phyloP scores from a whole-genome alignment of 306 rosid genomes.

The Urtica urens region DNA sequence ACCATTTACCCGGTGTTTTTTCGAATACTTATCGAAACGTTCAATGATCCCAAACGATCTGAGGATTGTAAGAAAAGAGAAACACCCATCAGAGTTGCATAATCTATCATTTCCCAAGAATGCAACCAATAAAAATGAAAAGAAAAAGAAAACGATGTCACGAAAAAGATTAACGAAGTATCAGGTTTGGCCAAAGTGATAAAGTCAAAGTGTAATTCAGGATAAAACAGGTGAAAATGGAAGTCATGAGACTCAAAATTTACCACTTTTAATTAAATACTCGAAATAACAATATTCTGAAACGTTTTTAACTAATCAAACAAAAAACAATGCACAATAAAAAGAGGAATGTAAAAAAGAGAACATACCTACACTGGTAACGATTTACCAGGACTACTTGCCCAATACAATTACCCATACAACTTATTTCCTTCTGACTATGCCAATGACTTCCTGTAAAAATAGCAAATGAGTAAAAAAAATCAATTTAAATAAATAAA shows the following conservation, averaged over 20 bases:
- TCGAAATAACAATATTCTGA: not conserved
- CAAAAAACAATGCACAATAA: not conserved
- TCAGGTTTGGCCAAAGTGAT: too few species aligned
- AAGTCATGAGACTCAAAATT: not conserved
- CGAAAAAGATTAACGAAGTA: not conserved
- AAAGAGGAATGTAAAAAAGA: constrained; percentile 4
- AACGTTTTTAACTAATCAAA: not conserved
- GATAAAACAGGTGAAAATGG: not conserved
- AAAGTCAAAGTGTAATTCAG: not conserved
- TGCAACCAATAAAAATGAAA: not conserved
- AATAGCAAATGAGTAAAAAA: constrained; percentile 2
- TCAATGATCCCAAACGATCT: constrained; percentile 67
- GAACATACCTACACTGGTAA: constrained; percentile 44
- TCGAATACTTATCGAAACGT: constrained; percentile 52
- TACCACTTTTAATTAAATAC: not conserved
- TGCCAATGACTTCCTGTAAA: constrained; percentile 39
- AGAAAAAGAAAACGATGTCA: not conserved
- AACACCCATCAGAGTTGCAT: not conserved
- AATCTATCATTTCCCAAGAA: not conserved
- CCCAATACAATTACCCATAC: constrained; percentile 53
- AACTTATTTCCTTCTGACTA: constrained; percentile 18
- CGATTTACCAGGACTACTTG: constrained; percentile 56
- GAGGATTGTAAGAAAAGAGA: constrained; percentile 17
- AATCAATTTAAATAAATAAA: not conserved
- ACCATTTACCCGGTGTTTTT: constrained; percentile 50